phyloP scores from a whole-genome alignment of 2,329 filamentous ascomycete species.

The Nothopassalora personata region DNA sequence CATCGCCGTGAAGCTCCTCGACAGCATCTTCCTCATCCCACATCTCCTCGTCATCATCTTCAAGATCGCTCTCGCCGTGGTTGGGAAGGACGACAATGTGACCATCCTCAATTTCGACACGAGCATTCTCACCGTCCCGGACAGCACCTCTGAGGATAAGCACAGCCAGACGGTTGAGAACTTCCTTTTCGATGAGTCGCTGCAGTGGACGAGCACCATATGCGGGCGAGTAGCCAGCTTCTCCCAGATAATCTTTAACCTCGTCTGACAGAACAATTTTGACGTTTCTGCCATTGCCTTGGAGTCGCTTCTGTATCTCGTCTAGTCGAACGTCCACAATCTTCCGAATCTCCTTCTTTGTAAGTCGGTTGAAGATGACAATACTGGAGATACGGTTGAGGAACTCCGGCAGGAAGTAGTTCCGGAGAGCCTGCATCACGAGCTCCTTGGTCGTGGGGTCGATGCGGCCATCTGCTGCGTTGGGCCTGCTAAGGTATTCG shows the following conservation, averaged over 20 bases:
- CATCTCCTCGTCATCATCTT: constrained; percentile 59
- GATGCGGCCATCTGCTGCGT: constrained; percentile 73
- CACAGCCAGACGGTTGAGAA: constrained; percentile 87
- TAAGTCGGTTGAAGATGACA: constrained; percentile 98
- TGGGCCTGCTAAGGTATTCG: constrained; percentile 80
- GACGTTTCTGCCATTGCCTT: constrained; percentile 78
- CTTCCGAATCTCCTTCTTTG: constrained; percentile 80
- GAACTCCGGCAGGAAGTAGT: constrained; percentile 98
- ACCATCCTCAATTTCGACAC: constrained; percentile 71
- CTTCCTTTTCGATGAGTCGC: constrained; percentile 92
- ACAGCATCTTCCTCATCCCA: constrained; percentile 69
- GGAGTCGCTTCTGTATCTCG: constrained; percentile 90
- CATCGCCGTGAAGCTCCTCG: constrained; percentile 57
- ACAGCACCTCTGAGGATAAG: constrained; percentile 82
- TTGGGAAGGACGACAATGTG: constrained; percentile 79
- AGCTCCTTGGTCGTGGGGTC: constrained; percentile 80
- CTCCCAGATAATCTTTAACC: constrained; percentile 89
- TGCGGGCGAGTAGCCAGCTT: constrained; percentile 86
- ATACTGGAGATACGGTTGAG: constrained; percentile 94
- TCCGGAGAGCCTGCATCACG: constrained; percentile 83
- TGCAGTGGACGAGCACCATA: constrained; percentile 88
- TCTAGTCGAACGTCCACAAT: constrained; percentile 85
- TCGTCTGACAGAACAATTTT: constrained; percentile 74
- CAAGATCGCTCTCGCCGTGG: constrained; percentile 59
- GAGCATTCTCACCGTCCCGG: constrained; percentile 76